These are phyloP conservation scores for Medicago lupulina DNA, from an alignment of 306 rosid genomes.

Conservation along the genomic window DNA sequence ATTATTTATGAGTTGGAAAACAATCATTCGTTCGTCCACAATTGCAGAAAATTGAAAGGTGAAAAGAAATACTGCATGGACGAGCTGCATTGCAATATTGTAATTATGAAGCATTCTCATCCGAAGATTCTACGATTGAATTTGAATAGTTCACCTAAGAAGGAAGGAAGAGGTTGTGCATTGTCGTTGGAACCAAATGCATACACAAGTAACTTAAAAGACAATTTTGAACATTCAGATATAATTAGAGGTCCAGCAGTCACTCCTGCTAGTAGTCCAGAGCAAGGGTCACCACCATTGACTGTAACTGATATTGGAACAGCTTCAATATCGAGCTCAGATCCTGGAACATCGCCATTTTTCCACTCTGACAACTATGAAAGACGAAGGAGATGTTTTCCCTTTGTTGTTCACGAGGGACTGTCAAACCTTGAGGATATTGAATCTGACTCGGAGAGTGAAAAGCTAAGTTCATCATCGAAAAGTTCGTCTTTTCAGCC, in stretches of 20 bases:
- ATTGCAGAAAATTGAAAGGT: slow-evolving; percentile 67
- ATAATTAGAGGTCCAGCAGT: slow-evolving; percentile 65
- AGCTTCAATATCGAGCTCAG: slow-evolving; percentile 91
- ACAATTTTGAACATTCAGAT: slow-evolving; percentile 49
- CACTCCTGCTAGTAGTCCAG: slow-evolving; percentile 86
- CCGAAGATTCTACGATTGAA: slow-evolving; percentile 83
- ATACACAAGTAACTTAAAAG: slow-evolving; percentile 50
- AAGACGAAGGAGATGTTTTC: slow-evolving; percentile 52
- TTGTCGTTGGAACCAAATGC: slow-evolving; percentile 46
- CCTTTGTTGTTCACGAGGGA: slow-evolving; percentile 52
- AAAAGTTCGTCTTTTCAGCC: slow-evolving; percentile 70
- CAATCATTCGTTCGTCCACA: slow-evolving; percentile 31
- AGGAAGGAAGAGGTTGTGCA: slow-evolving; percentile 46
- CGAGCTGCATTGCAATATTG: slow-evolving; percentile 90
- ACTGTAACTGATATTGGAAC: slow-evolving; percentile 87
- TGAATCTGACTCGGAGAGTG: slow-evolving; percentile 69
- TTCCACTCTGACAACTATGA: slow-evolving; percentile 55
- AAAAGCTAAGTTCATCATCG: slow-evolving; percentile 62
- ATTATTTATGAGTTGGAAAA: slow-evolving; percentile 29
- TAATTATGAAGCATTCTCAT: slow-evolving; percentile 65
- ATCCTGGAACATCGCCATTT: slow-evolving; percentile 70
- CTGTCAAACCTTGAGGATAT: slow-evolving; percentile 54
- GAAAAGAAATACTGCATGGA: slow-evolving; percentile 85
- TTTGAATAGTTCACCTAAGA: slow-evolving; percentile 58
- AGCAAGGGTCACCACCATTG: slow-evolving; percentile 75